These are phyloP conservation scores for Malassezia obtusa DNA, from an alignment of 1,284 basidiomycete species.

Conservation along the genomic window DNA sequence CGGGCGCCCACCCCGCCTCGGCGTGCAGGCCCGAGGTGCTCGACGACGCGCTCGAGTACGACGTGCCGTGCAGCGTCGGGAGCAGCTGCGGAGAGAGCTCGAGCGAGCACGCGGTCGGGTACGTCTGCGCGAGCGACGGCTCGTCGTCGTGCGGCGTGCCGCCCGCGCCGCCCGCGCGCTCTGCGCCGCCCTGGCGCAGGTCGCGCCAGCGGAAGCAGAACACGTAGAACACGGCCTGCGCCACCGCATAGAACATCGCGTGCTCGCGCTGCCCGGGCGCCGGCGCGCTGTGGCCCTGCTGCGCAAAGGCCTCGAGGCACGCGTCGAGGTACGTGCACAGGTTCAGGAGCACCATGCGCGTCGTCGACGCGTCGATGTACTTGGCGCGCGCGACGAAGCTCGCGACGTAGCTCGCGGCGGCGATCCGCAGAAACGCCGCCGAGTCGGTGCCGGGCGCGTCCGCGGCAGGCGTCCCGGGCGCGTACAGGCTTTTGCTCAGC, in stretches of 20 bases:
- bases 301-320: slow-evolving; percentile 51
- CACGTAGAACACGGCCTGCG: slow-evolving; percentile 87
- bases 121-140: slow-evolving; percentile 9
- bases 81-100: slow-evolving; percentile 15
- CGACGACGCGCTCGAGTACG: slow-evolving; percentile 3
- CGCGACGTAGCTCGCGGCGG: slow-evolving; percentile 52
- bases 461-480: slow-evolving; percentile 56
- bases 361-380: slow-evolving; percentile 68
- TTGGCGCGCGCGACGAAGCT: slow-evolving; percentile 82
- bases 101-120: slow-evolving; percentile 11
- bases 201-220: slow-evolving; percentile 98
- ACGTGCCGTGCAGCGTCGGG: slow-evolving; percentile 11
- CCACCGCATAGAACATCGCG: slow-evolving; percentile 75
- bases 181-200: slow-evolving; percentile 49
- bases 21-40: neutral
- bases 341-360: slow-evolving; percentile 67
- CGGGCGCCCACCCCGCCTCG: slow-evolving; percentile 63
- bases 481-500: slow-evolving; percentile 72
- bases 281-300: slow-evolving; percentile 18
- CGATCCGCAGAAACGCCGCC: slow-evolving; percentile 37
- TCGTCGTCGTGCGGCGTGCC: slow-evolving; percentile 7
- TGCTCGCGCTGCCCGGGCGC: slow-evolving; percentile 30
- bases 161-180: slow-evolving; percentile 12
- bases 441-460: slow-evolving; percentile 13
- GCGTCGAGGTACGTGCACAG: slow-evolving; percentile 74